phyloP scores from a whole-genome alignment of 768 basidiomycete species.

The Podaxis sp. region DNA sequence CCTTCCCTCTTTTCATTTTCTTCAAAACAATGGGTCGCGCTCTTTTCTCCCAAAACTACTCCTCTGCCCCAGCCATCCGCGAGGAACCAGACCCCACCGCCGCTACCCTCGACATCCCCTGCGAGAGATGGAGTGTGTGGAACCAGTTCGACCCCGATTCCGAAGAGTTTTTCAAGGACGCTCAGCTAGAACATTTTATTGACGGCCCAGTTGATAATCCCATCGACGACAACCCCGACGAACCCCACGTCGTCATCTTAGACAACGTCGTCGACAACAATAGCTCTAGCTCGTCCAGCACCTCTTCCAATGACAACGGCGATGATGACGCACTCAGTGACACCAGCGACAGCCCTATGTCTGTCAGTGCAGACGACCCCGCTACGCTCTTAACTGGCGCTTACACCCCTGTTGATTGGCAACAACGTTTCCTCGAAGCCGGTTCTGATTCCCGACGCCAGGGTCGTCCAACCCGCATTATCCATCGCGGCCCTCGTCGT shows the following conservation, averaged over 20 bases:
- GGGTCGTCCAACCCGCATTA: conserved; percentile 14
- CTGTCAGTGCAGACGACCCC: conserved; percentile 40
- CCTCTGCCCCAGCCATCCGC: conserved; percentile 37
- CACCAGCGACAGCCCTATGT: conserved; percentile 42
- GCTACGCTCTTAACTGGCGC: conserved; percentile 36
- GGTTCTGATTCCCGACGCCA: conserved; percentile 11
- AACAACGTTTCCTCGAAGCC: conserved; percentile 17
- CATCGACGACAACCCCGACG: conserved; percentile 11
- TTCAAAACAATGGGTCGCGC: conserved; percentile 52
- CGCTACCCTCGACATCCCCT: conserved; percentile 38
- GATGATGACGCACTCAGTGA: conserved; percentile 17
- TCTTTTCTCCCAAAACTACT: conserved; percentile 49
- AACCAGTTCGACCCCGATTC: conserved; percentile 79
- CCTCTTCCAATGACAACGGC: conserved; percentile 42
- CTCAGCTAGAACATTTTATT: conserved; percentile 68
- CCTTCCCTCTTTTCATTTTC: conserved; percentile 10
- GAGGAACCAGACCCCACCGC: conserved; percentile 41
- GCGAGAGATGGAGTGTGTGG: conserved; percentile 60
- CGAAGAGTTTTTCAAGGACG: conserved; percentile 68
- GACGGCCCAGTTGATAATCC: conserved; percentile 36
- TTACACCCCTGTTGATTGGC: conserved; percentile 27
- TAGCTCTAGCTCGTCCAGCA: conserved; percentile 35
- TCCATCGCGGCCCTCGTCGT: conserved; percentile 7
- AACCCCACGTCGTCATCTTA: conserved; percentile 22
- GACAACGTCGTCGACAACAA: conserved; percentile 28